Percentiles rank a stretch among this genome's conserved stretches.
These are phyloP conservation scores for Rhodotorula sp. DNA, from an alignment of 1,284 basidiomycete genomes.

Conservation along the genomic window DNA sequence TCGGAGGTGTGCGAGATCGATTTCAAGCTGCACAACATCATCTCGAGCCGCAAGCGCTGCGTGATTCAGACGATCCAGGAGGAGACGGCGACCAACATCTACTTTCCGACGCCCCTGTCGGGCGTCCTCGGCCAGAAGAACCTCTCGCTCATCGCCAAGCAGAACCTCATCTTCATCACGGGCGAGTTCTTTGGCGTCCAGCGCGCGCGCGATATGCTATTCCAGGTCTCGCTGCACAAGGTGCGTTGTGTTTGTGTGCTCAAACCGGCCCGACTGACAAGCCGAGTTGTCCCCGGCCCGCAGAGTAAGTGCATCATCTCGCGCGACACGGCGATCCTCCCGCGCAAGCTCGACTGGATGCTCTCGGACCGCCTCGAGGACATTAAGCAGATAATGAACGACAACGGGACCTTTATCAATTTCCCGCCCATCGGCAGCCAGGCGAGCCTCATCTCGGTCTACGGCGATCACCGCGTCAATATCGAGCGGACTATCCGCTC, in stretches of 20 bases:
- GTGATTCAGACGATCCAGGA: constrained; percentile 92
- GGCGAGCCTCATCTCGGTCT: constrained; percentile 88
- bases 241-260: no score
- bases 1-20: constrained; percentile 91
- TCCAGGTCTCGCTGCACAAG: constrained; percentile 82
- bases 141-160: constrained; percentile 53
- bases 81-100: constrained; percentile 96
- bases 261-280: no score
- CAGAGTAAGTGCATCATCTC: constrained; percentile 90
- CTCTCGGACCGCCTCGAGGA: constrained; percentile 89
- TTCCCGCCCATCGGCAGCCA: constrained; percentile 84
- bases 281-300: background rate
- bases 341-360: constrained; percentile 98
- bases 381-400: constrained; percentile 86
- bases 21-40: constrained; percentile 88
- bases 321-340: constrained; percentile 87
- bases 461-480: constrained; percentile 90
- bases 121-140: constrained; percentile 66
- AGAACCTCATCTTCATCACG: constrained; percentile 89
- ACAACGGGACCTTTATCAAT: constrained; percentile 94
- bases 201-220: constrained; percentile 90
- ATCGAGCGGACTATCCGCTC: constrained; percentile 93
- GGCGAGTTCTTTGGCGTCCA: constrained; percentile 97
- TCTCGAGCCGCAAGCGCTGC: constrained; percentile 85
- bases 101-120: constrained; percentile 86